These are phyloP conservation scores for Eragrostis curvula DNA, from an alignment of 176 grass and related monocot species.

Conservation along the genomic window DNA sequence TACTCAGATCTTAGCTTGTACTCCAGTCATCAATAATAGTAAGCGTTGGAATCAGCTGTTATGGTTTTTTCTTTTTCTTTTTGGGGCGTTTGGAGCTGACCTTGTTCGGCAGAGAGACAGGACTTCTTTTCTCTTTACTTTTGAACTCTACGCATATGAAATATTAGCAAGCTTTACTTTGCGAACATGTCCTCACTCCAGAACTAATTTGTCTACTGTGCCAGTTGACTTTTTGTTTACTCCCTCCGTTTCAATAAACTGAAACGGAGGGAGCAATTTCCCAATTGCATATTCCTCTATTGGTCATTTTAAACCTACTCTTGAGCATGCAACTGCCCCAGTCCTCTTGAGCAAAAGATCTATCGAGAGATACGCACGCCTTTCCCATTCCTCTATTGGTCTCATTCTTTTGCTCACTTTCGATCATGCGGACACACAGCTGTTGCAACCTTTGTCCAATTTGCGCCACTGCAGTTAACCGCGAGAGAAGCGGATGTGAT, in stretches of 20 bases:
- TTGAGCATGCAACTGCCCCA: neutral
- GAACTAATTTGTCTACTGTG: neutral
- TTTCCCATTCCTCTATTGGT: neutral
- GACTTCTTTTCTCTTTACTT: neutral
- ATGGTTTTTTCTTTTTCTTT: no score
- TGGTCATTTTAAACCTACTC: neutral
- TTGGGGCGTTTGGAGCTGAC: neutral
- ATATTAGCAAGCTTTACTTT: neutral
- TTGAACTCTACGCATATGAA: neutral
- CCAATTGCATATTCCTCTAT: neutral
- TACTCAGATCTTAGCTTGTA: neutral
- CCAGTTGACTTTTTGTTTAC: neutral
- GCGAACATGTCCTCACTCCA: neutral
- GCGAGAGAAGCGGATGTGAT: neutral
- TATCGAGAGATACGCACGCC: neutral
- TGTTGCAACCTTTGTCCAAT: neutral
- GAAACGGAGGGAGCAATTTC: no score
- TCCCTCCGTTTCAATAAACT: no score
- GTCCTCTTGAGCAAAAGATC: neutral
- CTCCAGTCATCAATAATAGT: neutral
- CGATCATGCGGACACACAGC: neutral
- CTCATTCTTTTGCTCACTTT: neutral
- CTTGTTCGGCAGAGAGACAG: neutral
- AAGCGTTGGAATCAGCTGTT: neutral
- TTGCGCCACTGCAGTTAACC: slow-evolving; percentile 1